Evolutionary conservation across 768 basidiomycete species (phyloP).

Genomic region (Tricholoma sp.): DNA sequence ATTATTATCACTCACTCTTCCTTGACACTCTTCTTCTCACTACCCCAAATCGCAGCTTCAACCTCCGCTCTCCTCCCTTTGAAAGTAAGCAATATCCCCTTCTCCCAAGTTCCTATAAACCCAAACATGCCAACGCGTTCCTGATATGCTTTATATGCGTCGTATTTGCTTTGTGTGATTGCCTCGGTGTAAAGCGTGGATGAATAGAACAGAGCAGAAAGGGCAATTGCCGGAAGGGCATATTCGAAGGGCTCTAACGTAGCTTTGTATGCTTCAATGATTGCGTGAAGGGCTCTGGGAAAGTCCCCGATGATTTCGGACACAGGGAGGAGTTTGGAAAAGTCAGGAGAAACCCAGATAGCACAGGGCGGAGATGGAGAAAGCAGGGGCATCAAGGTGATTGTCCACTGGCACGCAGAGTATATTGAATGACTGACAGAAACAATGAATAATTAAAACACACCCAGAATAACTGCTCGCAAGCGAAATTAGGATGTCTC

Average conservation of each 20-base stretch:
- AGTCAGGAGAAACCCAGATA: conserved; percentile 8
- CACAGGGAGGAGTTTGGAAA: conserved; percentile 11
- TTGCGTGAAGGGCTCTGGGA: conserved; percentile 14
- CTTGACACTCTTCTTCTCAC: conserved; percentile 14
- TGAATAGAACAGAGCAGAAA: conserved; percentile 68
- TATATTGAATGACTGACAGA: conserved; percentile 2
- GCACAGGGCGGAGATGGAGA: conserved; percentile 30
- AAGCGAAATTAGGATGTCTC: conserved; percentile 89
- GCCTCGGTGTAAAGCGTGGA: conserved; percentile 80
- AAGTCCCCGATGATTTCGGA: conserved; percentile 13
- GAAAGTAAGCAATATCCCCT: conserved; percentile 17
- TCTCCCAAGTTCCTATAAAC: conserved; percentile 28
- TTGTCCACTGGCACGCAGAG: conserved; percentile 45
- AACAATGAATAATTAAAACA: conserved; percentile 16
- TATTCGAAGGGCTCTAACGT: conserved; percentile 21
- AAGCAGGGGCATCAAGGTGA: conserved; percentile 62
- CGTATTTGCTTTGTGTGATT: conserved; percentile 72
- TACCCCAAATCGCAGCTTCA: conserved; percentile 21
- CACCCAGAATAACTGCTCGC: conserved; percentile 88
- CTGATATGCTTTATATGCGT: conserved; percentile 67
- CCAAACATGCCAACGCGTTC: conserved; percentile 80
- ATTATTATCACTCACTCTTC: conserved; percentile 6
- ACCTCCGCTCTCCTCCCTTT: conserved; percentile 18
- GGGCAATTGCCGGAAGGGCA: conserved; percentile 52
- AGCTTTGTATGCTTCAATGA: conserved; percentile 15